Evolutionary conservation across 169 alveolate genomes (phyloP).

Genomic region (Amoebophrya sp.): DNA sequence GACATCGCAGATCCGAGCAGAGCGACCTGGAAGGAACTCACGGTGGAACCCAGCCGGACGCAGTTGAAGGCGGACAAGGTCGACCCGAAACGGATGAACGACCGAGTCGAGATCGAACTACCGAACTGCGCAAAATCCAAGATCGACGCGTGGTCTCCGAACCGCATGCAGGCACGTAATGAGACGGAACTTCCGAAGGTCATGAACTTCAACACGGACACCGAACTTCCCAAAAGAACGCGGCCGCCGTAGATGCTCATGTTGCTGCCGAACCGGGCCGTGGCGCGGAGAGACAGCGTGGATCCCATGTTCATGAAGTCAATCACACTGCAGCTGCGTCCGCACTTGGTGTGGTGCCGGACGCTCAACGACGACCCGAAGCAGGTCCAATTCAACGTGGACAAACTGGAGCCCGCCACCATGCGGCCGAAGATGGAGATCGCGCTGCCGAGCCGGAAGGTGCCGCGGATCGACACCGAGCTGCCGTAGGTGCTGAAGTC

Average conservation of each 20-base stretch:
- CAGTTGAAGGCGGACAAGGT: slow-evolving; percentile 18
- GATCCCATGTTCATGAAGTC: not conserved
- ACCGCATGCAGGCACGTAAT: not conserved
- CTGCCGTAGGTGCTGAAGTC: slow-evolving; percentile 23
- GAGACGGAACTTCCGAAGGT: slow-evolving; percentile 21
- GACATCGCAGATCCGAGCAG: not conserved
- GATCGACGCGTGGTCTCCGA: slow-evolving; percentile 7
- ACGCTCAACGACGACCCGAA: not conserved
- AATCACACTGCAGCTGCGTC: not conserved
- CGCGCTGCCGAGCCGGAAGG: not conserved
- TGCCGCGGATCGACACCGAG: not conserved
- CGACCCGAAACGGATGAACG: slow-evolving; percentile 28
- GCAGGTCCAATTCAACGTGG: not conserved
- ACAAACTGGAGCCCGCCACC: not conserved
- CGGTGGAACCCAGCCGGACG: slow-evolving; percentile 23
- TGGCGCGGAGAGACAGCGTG: slow-evolving; percentile 22
- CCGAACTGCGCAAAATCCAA: slow-evolving; percentile 19
- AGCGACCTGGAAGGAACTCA: not conserved
- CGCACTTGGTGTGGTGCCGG: not conserved
- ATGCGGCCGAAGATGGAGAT: not conserved
- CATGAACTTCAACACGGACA: not conserved
- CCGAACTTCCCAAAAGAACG: not conserved
- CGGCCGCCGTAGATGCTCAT: not conserved
- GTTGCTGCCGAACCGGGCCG: slow-evolving; percentile 26
- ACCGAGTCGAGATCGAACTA: not conserved